Evolutionary conservation across 148 eudicot genomes (phyloP), one percentile per base, ranked within the genome.

Genomic region (Vaccinium macrocarpon): DNA sequence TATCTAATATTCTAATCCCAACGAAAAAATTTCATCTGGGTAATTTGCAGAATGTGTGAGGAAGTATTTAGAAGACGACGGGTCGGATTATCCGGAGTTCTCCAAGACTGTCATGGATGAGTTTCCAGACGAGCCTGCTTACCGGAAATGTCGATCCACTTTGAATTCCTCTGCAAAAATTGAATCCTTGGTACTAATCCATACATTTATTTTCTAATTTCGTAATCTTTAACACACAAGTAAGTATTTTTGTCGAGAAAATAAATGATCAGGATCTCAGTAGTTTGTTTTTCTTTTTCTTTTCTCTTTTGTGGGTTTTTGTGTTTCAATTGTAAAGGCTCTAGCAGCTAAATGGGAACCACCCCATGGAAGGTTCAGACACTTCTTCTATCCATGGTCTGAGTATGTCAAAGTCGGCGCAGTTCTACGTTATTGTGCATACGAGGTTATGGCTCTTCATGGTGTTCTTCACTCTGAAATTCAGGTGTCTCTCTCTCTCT

Each of bases 341-440:
- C 84, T 55, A 81, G 76, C 92, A 71, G 93, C 92, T 52, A 92
- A 86, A 88, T 93, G 93, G 97, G 97, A 93, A 84, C 97, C 97
- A 48, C 93, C 94, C 1, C 97, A 93, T 87, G 97, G 92, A 8
- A 88, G 87, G 85, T 93, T 90, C 83, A 82, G 72, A 48, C 89
- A 84, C 19, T 86, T 92, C 86, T 90, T 86, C 80, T 93, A 92
- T 82, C 94, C 93, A 55, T 93, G 97, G 97, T 66, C 88, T n/a
- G 87, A 92, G 52, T 93, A 92, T 82, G 91, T 91, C 48, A 91
- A 89, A 87, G 92, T 93, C 55, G 89, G 91, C 49, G 88, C 90
- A 48, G 92, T 90, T 8, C 83, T 93, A 32, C 83, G 94, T 79
- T 86, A 92, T 57, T 93, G 92, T 86, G 92, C 93, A 15, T 91